phyloP scores from a whole-genome alignment of 1,284 basidiomycete genomes.

The Tilletiaria anomala region DNA sequence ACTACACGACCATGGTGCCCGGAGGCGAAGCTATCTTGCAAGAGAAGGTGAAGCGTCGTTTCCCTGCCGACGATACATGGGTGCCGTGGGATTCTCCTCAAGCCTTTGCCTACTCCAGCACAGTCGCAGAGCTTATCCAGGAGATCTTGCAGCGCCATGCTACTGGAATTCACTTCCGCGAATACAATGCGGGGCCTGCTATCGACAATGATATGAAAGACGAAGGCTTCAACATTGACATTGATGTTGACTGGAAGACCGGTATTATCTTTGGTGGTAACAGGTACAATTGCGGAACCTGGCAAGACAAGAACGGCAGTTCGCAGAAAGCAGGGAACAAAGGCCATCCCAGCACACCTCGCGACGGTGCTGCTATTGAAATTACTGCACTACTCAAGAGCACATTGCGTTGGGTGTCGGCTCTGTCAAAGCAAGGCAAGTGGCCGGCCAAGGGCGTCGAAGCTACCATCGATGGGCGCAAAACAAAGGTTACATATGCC shows the following conservation, averaged over 20 bases:
- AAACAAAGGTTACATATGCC: conserved; percentile 65
- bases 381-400: conserved; percentile 87
- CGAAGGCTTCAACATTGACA: conserved; percentile 82
- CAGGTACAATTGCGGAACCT: conserved; percentile 34
- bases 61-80: conserved; percentile 86
- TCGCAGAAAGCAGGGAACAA: conserved; percentile 65
- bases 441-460: conserved; percentile 73
- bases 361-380: conserved; percentile 89
- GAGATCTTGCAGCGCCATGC: conserved; percentile 92
- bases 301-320: conserved; percentile 36
- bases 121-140: conserved; percentile 82
- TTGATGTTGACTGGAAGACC: conserved; percentile 83
- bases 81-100: conserved; percentile 73
- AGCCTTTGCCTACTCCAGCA: conserved; percentile 46
- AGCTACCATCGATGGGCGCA: conserved; percentile 55
- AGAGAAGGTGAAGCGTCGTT: conserved; percentile 72
- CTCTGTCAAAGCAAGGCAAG: conserved; percentile 52
- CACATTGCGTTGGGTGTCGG: conserved; percentile 72
- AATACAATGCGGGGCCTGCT: conserved; percentile 88
- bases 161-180: conserved; percentile 78
- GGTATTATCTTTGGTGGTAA: conserved; percentile 83
- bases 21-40: conserved; percentile 66
- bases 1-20: conserved; percentile 71
- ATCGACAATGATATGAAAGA: conserved; percentile 90
- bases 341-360: conserved; percentile 79